Percentiles rank a stretch among this genome's conserved stretches.
These are phyloP conservation scores for Thalassiosira pacifica DNA, from an alignment of 352 stramenopile genomes.

Conservation along the genomic window DNA sequence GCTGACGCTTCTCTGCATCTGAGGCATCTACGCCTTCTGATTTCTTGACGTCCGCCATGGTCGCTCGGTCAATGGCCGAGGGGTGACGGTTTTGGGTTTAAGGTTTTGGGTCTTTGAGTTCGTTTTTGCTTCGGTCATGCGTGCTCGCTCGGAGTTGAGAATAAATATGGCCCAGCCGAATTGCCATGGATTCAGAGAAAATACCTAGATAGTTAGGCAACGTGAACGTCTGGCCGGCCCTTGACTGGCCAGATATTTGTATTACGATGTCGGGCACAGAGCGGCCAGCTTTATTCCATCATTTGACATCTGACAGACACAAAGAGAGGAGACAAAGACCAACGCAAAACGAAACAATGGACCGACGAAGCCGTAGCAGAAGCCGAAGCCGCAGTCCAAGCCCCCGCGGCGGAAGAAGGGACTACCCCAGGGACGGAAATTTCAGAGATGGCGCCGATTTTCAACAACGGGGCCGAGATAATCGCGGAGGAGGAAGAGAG, in stretches of 20 bases:
- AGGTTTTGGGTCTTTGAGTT: background rate
- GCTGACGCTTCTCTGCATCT: slow-evolving; percentile 12
- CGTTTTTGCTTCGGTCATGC: too few species aligned
- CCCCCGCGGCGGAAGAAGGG: background rate
- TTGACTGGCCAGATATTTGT: too few species aligned
- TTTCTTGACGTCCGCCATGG: background rate
- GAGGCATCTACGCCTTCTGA: background rate
- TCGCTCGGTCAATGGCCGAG: too few species aligned
- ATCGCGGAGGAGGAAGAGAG: slow-evolving; percentile 6
- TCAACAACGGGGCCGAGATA: background rate
- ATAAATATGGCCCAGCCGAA: too few species aligned
- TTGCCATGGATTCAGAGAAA: too few species aligned
- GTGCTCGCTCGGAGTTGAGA: too few species aligned
- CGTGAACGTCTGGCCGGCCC: too few species aligned
- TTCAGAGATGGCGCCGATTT: background rate
- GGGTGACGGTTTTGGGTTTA: background rate
- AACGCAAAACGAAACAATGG: background rate
- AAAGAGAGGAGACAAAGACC: too few species aligned
- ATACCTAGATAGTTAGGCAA: too few species aligned
- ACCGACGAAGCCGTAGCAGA: slow-evolving; percentile 1
- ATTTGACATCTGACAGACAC: too few species aligned
- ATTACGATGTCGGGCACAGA: too few species aligned
- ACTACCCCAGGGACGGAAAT: slow-evolving; percentile 9
- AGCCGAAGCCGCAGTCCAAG: slow-evolving; percentile 20
- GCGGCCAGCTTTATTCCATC: too few species aligned